Base-by-base conservation (phyloP, 2,329 filamentous ascomycete species). In the Monilinia vaccinii-corymbosi region DNA sequence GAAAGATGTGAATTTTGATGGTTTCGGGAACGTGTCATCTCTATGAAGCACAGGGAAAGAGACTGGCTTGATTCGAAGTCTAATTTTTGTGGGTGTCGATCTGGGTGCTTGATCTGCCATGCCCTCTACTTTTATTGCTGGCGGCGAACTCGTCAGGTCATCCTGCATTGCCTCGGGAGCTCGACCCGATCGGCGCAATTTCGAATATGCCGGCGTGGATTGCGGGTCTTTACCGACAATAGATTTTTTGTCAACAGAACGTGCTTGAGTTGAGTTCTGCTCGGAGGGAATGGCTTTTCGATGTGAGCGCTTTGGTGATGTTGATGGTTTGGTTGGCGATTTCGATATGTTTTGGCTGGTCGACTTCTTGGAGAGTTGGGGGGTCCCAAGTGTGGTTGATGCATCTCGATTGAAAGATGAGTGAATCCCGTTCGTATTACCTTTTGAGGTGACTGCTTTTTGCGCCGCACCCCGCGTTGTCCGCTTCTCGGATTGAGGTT, bases 1-100 rank as follows among this genome's bases (percentile, higher is more conserved):
- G 49, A 88, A 81, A 44, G 71, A 80, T 0, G 77, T 71, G 13
- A 79, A 81, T 56, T 84, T 75, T 65, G 78, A 82, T 0, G 80
- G 53, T 57, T 72, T 62, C 68, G 81, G 75, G 53, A 82, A 77
- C 65, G 85, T 80, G 28, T 78, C 38, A 42, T 18, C 34, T 42
- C 38, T 42, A 79, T 7, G 82, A 81, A 67, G 78, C 4, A 85
- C 70, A 18, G 84, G 84, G 44, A 87, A 77, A 38, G 73, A 70
- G 2, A 77, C 74, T n/a, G 72, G 71, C 60, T 75, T 73, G 25
- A 81, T 73, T 31, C 78, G 77, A 45, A 84, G 65, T 58, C 77
- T 79, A 31, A 84, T 81, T 38, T 78, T 75, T 2, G 79, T 74
- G 1, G 73, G 62, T 38, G 66, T 69, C 13, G 62, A 58, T 53